These are phyloP conservation scores for Stephania cephalantha DNA, from an alignment of 164 flowering plant genomes.

Conservation along the genomic window DNA sequence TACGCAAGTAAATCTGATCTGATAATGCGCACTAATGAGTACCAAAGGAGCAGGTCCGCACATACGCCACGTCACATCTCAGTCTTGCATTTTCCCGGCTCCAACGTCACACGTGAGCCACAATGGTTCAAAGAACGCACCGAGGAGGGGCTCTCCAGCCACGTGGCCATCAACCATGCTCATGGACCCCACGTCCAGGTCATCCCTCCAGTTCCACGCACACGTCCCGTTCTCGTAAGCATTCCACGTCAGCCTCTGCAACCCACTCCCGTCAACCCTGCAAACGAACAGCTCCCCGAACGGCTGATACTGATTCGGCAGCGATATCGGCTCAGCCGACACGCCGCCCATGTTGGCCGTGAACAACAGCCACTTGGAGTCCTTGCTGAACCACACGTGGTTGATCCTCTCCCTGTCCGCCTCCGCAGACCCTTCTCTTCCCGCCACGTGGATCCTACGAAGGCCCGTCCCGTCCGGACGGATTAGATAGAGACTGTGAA, in stretches of 20 bases:
- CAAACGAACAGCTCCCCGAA: constrained; percentile 65
- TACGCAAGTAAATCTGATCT: no score
- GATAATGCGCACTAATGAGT: no score
- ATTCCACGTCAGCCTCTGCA: constrained; percentile 75
- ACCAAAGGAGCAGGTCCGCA: no score
- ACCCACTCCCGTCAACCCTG: constrained; percentile 66
- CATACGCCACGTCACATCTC: no score
- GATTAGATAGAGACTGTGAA: constrained; percentile 34
- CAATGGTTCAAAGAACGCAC: no score
- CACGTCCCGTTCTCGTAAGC: constrained; percentile 89
- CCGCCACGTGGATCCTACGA: constrained; percentile 53
- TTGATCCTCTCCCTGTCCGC: constrained; percentile 68
- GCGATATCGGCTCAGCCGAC: constrained; percentile 72
- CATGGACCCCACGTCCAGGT: constrained; percentile 24
- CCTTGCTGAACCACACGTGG: constrained; percentile 76
- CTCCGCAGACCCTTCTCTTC: constrained; percentile 32
- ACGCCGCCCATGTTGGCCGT: constrained; percentile 65
- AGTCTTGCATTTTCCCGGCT: no score
- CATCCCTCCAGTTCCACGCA: constrained; percentile 44
- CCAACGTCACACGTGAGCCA: no score
- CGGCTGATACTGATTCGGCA: constrained; percentile 88
- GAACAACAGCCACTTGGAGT: constrained; percentile 70
- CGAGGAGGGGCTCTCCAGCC: no score
- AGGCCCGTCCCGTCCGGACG: constrained; percentile 23
- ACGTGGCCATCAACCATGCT: constrained; percentile 13